Evolutionary conservation across 2,329 filamentous ascomycete species (phyloP), one percentile per base, ranked within the genome.

Genomic region (Phaeosphaeria sp.): DNA sequence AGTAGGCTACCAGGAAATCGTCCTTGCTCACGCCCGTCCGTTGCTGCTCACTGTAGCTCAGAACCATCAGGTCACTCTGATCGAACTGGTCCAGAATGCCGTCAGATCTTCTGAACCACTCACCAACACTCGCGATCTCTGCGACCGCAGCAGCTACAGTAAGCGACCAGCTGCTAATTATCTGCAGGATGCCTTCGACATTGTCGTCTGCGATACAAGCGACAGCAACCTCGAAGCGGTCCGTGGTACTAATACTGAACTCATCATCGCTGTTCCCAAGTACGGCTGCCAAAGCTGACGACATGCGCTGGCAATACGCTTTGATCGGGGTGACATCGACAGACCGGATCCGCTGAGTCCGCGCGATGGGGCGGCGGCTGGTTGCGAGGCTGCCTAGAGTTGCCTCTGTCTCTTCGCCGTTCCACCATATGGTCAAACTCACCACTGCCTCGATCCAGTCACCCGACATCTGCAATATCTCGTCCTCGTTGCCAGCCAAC

Each of bases 361-460:
- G 74, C 58, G 73, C 74, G 51, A 80, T 60, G 13, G 78, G 78
- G 36, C 77, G 79, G 53, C 80, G 78, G 57, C 78, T 82, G n/a
- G 74, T 76, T 50, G 76, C 76, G 30, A 83, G 74, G 62, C 77
- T 82, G 51, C 76, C 79, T 39, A 76, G 71, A 1, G 75, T 63
- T 25, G 77, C 64, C 1, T 81, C 78, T 15, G 82, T 80, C 9
- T 88, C 84, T 58, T 88, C 86, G 59, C 95, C 92, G 72, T 96
- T 90, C 93, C 93, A 97, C 94, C 94, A 98, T 6, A 91, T 89
- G 30, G 93, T 89, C 49, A 98, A 80, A 1, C 89, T 91, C 58
- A 97, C 80, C 0, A 89, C 91, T 0, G 92, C 93, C 79, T 98
- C 94, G 51, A 94, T 88, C 94, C 94, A 98, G 76, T 97, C 93